Percentiles rank a stretch among this genome's conserved stretches.
These are phyloP conservation scores for Puccinia coronata DNA, from an alignment of 1,284 basidiomycete genomes.

Conservation along the genomic window DNA sequence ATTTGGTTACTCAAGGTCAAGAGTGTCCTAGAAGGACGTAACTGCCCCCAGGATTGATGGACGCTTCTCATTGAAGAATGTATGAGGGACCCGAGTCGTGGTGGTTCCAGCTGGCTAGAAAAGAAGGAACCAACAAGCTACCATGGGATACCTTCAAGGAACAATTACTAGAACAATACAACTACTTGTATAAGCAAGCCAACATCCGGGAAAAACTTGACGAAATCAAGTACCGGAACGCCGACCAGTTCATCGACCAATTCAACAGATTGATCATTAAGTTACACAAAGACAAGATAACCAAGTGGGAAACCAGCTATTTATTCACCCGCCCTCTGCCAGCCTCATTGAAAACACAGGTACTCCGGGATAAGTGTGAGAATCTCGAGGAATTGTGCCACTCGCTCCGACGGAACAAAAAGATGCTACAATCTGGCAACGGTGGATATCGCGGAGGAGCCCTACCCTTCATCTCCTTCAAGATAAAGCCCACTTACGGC, in stretches of 20 bases:
- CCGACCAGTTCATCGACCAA: not conserved
- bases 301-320: constrained; percentile 1
- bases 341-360: not conserved
- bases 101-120: not conserved
- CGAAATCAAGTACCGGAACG: not conserved
- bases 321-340: not conserved
- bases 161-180: not conserved
- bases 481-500: too few relatives aligned
- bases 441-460: too few relatives aligned
- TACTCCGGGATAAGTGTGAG: not conserved
- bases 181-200: constrained; percentile 1
- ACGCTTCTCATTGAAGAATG: not conserved
- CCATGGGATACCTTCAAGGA: not conserved
- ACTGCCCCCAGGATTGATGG: not conserved
- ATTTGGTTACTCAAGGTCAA: not conserved
- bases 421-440: too few relatives aligned
- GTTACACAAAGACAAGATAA: too few relatives aligned
- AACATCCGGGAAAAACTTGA: not conserved
- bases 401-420: too few relatives aligned
- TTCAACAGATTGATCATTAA: constrained; percentile 3
- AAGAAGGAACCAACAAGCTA: not conserved
- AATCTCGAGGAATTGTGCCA: not conserved
- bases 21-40: not conserved
- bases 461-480: too few relatives aligned
- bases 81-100: constrained; percentile 16